Conservation (phyloP, 2,329 filamentous ascomycete genomes). For the Aspergillus pseudoviridinutans region DNA sequence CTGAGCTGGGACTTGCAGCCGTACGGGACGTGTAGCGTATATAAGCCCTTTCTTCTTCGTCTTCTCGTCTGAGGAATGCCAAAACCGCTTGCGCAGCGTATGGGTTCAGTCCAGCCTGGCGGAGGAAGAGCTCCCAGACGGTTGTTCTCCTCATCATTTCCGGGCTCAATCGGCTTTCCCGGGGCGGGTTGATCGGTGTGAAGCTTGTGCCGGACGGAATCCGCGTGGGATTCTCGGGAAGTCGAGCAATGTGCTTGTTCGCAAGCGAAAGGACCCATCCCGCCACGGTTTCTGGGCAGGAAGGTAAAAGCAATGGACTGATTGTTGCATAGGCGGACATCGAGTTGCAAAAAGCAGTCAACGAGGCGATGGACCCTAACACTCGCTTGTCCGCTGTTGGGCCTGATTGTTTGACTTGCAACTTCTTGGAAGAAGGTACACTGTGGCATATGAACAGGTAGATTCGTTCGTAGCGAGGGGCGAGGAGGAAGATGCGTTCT, state of each 20-base stretch:
- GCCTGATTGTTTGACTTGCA: conserved; percentile 17
- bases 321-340: conserved; percentile 11
- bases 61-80: conserved; percentile 17
- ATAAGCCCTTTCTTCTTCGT: conserved; percentile 11
- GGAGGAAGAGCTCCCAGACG: conserved; percentile 64
- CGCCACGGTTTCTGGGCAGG: conserved; percentile 39
- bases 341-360: conserved; percentile 24
- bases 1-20: not conserved
- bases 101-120: conserved; percentile 63
- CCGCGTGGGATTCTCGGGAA: not conserved
- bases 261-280: conserved; percentile 55
- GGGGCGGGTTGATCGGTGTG: conserved; percentile 9
- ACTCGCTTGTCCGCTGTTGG: conserved; percentile 9
- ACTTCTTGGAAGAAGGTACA: conserved; percentile 5
- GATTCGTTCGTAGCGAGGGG: conserved; percentile 62
- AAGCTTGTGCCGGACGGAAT: conserved; percentile 1
- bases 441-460: conserved; percentile 60
- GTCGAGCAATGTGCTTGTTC: conserved; percentile 40
- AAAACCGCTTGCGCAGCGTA: conserved; percentile 67
- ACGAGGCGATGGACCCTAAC: conserved; percentile 12
- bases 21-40: not conserved
- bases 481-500: conserved; percentile 52
- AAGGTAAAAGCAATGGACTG: conserved; percentile 11
- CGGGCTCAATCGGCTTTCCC: conserved; percentile 6
- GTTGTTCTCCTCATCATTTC: conserved; percentile 56